phyloP scores from a whole-genome alignment of 768 basidiomycete genomes.

The Glaciozyma martinii region DNA sequence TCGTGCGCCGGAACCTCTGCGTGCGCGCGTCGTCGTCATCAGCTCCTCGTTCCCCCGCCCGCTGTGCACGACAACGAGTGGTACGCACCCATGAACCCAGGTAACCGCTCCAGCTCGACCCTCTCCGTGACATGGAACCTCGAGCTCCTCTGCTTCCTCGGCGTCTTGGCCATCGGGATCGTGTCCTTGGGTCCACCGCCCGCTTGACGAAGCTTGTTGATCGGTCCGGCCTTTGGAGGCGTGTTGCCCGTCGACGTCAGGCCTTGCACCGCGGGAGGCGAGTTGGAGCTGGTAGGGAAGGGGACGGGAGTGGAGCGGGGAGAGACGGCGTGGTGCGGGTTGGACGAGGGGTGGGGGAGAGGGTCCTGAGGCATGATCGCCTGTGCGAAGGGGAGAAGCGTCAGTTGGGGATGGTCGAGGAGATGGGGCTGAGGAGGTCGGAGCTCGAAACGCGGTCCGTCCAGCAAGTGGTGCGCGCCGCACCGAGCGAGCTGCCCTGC shows the following conservation, averaged over 20 bases:
- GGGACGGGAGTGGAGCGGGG: constrained; percentile 30
- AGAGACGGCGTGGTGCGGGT: constrained; percentile 38
- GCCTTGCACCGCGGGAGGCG: neutral
- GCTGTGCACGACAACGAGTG: neutral
- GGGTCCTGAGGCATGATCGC: constrained; percentile 43
- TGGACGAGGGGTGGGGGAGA: constrained; percentile 40
- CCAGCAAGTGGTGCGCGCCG: no score
- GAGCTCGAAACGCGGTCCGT: neutral
- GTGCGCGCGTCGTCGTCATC: constrained; percentile 8
- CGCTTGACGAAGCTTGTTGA: constrained; percentile 36
- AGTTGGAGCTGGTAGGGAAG: constrained; percentile 13
- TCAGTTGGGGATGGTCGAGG: neutral
- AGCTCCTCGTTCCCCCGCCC: constrained; percentile 16
- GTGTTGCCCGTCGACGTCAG: constrained; percentile 26
- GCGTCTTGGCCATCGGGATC: constrained; percentile 90
- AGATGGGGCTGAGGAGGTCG: neutral
- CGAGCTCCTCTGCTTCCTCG: constrained; percentile 93
- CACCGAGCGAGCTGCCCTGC: no score
- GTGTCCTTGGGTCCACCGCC: constrained; percentile 73
- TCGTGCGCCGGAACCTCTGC: constrained; percentile 81
- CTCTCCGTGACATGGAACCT: constrained; percentile 92
- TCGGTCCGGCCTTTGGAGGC: constrained; percentile 40
- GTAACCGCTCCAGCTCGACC: constrained; percentile 89
- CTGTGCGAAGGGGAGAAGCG: constrained; percentile 13
- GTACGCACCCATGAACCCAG: constrained; percentile 75